Evolutionary conservation across 164 flowering plant species (phyloP).

Genomic region (Magnolia officinalis): DNA sequence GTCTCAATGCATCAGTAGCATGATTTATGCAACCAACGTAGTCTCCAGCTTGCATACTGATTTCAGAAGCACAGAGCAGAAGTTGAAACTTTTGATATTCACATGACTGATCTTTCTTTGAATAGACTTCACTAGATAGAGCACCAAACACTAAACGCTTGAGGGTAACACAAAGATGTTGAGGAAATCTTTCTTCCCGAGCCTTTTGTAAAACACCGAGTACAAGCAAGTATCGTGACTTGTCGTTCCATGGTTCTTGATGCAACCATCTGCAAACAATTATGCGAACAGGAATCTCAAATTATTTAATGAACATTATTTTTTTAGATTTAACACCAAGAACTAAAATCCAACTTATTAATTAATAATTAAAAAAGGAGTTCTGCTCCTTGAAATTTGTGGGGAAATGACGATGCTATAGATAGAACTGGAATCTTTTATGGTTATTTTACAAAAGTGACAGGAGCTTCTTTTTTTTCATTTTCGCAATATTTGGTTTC

Average conservation of each 20-base stretch:
- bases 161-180: constrained; percentile 46
- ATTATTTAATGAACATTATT: no score
- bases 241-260: constrained; percentile 79
- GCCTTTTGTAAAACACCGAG: constrained; percentile 69
- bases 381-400: background rate
- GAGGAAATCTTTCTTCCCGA: constrained; percentile 76
- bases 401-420: background rate
- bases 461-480: no score
- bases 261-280: constrained; percentile 55
- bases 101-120: constrained; percentile 17
- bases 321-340: background rate
- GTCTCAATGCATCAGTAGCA: constrained; percentile 51
- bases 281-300: no score
- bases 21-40: constrained; percentile 33
- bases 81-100: constrained; percentile 70
- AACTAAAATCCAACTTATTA: background rate
- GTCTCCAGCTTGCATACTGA: constrained; percentile 55
- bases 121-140: constrained; percentile 40
- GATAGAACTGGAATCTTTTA: no score
- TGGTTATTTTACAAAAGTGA: no score
- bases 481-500: no score
- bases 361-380: background rate
- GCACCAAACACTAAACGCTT: constrained; percentile 47
- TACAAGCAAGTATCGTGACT: constrained; percentile 57
- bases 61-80: constrained; percentile 87